phyloP scores from a whole-genome alignment of 805 yeast genomes.

The Candida railenensis region DNA sequence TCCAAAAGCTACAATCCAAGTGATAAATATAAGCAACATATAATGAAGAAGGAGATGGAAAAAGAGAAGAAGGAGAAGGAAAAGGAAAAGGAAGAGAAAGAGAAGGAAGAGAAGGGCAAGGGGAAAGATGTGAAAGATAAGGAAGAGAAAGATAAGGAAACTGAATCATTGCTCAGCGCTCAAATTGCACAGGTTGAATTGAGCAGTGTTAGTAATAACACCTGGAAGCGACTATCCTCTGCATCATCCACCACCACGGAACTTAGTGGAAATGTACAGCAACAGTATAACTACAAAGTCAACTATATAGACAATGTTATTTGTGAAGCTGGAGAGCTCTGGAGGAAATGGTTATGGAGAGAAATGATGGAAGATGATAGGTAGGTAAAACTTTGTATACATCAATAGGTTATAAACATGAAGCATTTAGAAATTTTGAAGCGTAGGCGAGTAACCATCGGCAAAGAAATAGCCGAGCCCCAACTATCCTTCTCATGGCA shows the following conservation, averaged over 20 bases:
- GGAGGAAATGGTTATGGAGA: conserved; percentile 77
- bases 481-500: too few species aligned
- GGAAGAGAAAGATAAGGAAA: not conserved
- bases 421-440: too few species aligned
- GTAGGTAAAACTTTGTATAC: too few species aligned
- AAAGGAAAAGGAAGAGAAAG: conserved; percentile 10
- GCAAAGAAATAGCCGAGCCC: not conserved
- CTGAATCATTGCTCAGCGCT: conserved; percentile 2
- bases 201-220: not conserved
- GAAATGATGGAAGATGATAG: conserved; percentile 35
- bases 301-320: conserved; percentile 73
- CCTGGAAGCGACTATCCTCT: conserved; percentile 6
- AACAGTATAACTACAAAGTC: conserved; percentile 34
- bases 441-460: too few species aligned
- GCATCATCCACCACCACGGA: conserved; percentile 9
- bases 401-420: too few species aligned
- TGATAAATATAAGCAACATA: conserved; percentile 33
- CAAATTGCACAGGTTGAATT: not conserved
- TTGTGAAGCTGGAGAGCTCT: conserved; percentile 78
- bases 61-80: conserved; percentile 16
- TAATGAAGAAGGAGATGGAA: conserved; percentile 12
- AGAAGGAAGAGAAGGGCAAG: not conserved
- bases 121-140: not conserved
- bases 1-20: conserved; percentile 39
- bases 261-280: not conserved